Base-by-base conservation (phyloP, 2,329 filamentous ascomycete species). In the Chaetomium sp. region DNA sequence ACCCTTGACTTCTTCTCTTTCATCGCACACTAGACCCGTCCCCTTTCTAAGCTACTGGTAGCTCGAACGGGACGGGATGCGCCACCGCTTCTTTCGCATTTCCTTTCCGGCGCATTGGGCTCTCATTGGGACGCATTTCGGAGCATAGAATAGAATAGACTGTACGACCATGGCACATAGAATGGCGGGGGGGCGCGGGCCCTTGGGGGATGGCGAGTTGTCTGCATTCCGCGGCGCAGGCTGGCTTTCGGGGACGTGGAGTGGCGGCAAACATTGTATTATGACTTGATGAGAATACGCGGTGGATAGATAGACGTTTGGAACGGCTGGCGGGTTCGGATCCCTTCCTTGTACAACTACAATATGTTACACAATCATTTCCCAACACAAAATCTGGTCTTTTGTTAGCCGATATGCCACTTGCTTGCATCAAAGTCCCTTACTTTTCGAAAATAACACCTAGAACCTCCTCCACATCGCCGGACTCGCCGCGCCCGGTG, bases 371-470 rank as follows among this genome's bases (percentile, higher is more conserved):
- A 57, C 25, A 58, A 51, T 65, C 60, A 82, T 69, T 82, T 82
- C 21, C 80, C 80, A 3, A 82, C 80, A 64, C 80, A 82, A 59
- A 82, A 82, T 62, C 80, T 82, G 53, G 9, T 38, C 6, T 6
- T 60, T 35, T 8, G 51, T 67, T 65, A 65, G 64, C 62, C 1
- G 21, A 50, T 29, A 10, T n/a, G 49, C 58, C 50, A 62, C 29
- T 45, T 6, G 27, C 42, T 31, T 10, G 13, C 27, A 45, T 49
- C 55, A 12, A 50, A 49, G 86, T 82, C 23, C 50, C 27, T 60
- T 80, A 96, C 91, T 96, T 98, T 77, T 98, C 94, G 79, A 99
- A 99, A 4, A 99, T 93, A 25, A 99, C 93, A 0, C 95, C 95
- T 53, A 99, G 79, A 8, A 99, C 92, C 74, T 98, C 95, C 75